Percentiles rank a stretch among this genome's conserved stretches.
Evolutionary conservation across 768 basidiomycete genomes (phyloP).

Genomic region (Gloeopeniophorella convolvens): DNA sequence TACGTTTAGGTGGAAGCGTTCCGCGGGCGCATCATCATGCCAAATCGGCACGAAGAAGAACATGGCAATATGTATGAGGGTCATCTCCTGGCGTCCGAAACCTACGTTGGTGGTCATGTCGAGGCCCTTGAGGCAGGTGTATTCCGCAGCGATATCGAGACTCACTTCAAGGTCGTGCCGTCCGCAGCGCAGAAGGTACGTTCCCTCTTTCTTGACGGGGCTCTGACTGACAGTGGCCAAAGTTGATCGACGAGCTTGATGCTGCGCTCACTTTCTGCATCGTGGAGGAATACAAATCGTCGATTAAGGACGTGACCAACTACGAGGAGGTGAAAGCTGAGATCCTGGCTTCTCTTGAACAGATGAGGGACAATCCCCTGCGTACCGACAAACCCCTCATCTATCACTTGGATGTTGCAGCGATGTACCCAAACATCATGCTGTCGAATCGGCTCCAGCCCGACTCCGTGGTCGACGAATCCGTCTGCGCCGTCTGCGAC

Average conservation of each 20-base stretch:
- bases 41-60: slow-evolving; percentile 91
- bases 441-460: slow-evolving; percentile 98
- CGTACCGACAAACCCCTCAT: slow-evolving; percentile 91
- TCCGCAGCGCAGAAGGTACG: slow-evolving; percentile 74
- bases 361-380: slow-evolving; percentile 86
- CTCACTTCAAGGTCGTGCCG: slow-evolving; percentile 93
- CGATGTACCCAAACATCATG: slow-evolving; percentile 99
- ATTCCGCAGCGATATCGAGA: slow-evolving; percentile 91
- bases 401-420: slow-evolving; percentile 97
- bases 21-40: slow-evolving; percentile 90
- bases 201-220: background rate
- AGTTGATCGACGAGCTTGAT: slow-evolving; percentile 94
- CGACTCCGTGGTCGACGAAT: slow-evolving; percentile 95
- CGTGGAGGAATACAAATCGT: slow-evolving; percentile 72
- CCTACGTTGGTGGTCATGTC: slow-evolving; percentile 98
- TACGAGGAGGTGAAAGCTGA: slow-evolving; percentile 86
- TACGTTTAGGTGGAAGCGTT: slow-evolving; percentile 84
- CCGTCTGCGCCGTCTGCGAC: slow-evolving; percentile 96
- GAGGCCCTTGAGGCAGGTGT: slow-evolving; percentile 98
- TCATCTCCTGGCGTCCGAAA: slow-evolving; percentile 94
- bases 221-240: slow-evolving; percentile 7
- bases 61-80: slow-evolving; percentile 93
- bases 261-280: slow-evolving; percentile 87
- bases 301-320: slow-evolving; percentile 82
- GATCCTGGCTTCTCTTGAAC: slow-evolving; percentile 72